Base-by-base conservation (phyloP, 1,284 basidiomycete genomes). In the Leccinum huronense region DNA sequence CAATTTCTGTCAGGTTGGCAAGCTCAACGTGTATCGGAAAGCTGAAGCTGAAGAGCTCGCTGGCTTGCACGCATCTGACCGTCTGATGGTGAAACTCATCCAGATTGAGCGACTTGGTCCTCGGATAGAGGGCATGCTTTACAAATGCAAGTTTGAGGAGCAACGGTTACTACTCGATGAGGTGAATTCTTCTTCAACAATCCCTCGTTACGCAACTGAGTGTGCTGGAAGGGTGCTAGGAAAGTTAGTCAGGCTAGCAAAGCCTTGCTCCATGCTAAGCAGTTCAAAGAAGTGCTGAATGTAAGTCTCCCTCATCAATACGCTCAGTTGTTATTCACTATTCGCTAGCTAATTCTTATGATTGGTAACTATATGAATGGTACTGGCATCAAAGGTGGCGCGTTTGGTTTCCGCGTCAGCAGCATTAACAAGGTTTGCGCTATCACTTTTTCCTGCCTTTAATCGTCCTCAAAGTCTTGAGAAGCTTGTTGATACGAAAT, bases 341-440 rank as follows among this genome's bases (percentile, higher is more conserved):
- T 65, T 30, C 58, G 58, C 7, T 67, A 95, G 91, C 83, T 98
- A 57, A 97, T 99, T 68, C 86, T 99, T 11, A 85, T 97, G 70
- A 88, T 99, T 73, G 97, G 97, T 66, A 99, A 99, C 77, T 99
- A 95, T 76, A 95, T 99, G 88, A 99, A 99, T 75, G 95, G 95
- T 30, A 93, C 94, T 53, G 95, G 96, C 67, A 87, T 95, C 72
- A 98, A 98, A 75, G 97, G 97, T 66, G 97, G 96, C 33, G 97
- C 97, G 0, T 97, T 95, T 72, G 97, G 97, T 63, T 99, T 99
- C 86, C 90, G 93, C 73, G 90, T 98, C 65, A 95, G 93, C 78
- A 97, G 95, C 77, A 97, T 99, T 80, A 99, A 99, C 81, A 96
- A 95, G 84, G 93, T 90, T 69, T 54, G 64, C 54, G 14, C 54